phyloP scores from a whole-genome alignment of 495 filamentous ascomycete genomes.

The Amorphotheca resinae region DNA sequence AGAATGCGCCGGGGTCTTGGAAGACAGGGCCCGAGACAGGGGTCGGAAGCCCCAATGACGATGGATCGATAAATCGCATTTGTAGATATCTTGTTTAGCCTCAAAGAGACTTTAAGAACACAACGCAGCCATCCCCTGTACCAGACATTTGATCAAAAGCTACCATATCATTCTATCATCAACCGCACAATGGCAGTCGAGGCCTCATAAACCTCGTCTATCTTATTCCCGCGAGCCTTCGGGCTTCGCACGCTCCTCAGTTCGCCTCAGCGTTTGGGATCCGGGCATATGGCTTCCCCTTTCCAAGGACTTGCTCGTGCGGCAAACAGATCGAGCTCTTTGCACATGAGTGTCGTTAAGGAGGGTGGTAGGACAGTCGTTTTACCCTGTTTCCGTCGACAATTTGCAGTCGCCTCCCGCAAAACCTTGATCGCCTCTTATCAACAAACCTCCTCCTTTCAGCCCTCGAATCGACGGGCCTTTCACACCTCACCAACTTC shows the following conservation, averaged over 20 bases:
- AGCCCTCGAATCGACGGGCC: not conserved
- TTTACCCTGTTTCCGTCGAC: not conserved
- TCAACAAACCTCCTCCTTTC: not conserved
- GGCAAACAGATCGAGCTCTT: slow-evolving; percentile 1
- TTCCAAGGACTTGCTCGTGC: slow-evolving; percentile 6
- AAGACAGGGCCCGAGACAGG: no score
- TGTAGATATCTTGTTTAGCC: no score
- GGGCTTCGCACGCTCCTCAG: slow-evolving; percentile 9
- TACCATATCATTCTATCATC: no score
- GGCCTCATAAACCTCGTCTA: not conserved
- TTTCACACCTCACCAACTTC: slow-evolving; percentile 4
- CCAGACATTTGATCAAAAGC: no score
- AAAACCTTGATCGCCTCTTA: not conserved
- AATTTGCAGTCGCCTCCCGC: not conserved
- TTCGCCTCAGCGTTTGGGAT: not conserved
- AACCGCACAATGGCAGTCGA: slow-evolving; percentile 1
- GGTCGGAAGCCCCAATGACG: no score
- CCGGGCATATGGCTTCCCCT: slow-evolving; percentile 6
- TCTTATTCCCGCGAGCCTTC: slow-evolving; percentile 7
- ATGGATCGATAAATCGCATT: no score
- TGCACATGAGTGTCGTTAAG: not conserved
- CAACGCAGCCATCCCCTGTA: no score
- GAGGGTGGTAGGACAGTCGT: not conserved
- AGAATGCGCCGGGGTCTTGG: not conserved
- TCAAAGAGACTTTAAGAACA: no score